Base-by-base conservation (phyloP, 1,284 basidiomycete species). In the Sporisorium iseilematis-ciliati region DNA sequence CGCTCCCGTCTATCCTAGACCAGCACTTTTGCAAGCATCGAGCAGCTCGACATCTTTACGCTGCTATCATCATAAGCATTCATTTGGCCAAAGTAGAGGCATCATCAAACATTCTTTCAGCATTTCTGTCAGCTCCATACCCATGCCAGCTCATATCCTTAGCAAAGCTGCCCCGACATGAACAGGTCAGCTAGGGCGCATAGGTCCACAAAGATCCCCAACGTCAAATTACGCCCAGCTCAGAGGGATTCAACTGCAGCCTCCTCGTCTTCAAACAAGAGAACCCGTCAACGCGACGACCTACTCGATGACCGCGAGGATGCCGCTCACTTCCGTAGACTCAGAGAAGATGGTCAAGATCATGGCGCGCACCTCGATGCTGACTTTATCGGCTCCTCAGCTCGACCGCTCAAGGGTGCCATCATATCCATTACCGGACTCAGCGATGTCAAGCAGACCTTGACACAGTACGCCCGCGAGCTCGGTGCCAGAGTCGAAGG, bases 391-490 rank as follows among this genome's bases (percentile, higher is more conserved):
- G 82, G 74, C 35, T 66, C 69, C 38, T 73, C 71, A 11, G 87
- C 87, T 11, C 86, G 90, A 41, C 92, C 92, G 0, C 90, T 93
- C 77, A 89, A 86, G 60, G 88, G 89, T 4, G 85, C 91, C 20
- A 87, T 89, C 1, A 77, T 93, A 6, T 92, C 91, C 84, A 91
- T 91, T 21, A 93, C 91, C 0, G 92, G 92, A 2, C 87, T 91
- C 16, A 75, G 86, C 43, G 92, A 93, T 85, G 40, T 53, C 14
- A 81, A 81, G 91, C 91, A 88, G 90, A 88, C 89, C 3, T 68
- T 94, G 33, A 91, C 92, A 80, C 91, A 90, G 65, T 88, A 91
- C 79, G 93, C 91, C 2, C 84, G 90, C 29, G 90, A 92, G 80
- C 89, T 94, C 8, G 93, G 93, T 16, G 93, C 92, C 16, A 86